phyloP scores from a whole-genome alignment of 495 filamentous ascomycete genomes.

The Hypomontagnella monticulosa region DNA sequence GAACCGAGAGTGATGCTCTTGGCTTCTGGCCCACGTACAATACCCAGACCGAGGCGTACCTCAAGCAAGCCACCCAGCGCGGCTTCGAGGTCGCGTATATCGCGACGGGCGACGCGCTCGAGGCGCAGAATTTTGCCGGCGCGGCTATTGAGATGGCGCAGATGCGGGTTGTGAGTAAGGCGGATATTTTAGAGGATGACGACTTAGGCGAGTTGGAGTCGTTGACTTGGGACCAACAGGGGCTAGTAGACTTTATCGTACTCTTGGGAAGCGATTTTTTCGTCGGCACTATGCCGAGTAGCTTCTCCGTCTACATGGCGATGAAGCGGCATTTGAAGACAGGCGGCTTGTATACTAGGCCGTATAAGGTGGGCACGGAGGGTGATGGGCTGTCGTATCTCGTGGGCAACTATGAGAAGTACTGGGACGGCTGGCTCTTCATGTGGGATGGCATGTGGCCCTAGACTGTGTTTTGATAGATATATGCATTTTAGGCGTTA shows the following conservation, averaged over 20 bases:
- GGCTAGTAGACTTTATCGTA: conserved; percentile 53
- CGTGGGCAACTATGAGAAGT: conserved; percentile 53
- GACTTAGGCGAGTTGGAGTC: conserved; percentile 49
- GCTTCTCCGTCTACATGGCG: conserved; percentile 58
- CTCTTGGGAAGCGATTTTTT: conserved; percentile 55
- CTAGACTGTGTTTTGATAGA: conserved; percentile 26
- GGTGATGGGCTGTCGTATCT: conserved; percentile 56
- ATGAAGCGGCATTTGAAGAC: conserved; percentile 54
- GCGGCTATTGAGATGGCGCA: conserved; percentile 44
- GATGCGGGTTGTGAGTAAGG: conserved; percentile 50
- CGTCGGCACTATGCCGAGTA: conserved; percentile 55
- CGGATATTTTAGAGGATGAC: conserved; percentile 45
- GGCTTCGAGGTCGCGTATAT: conserved; percentile 53
- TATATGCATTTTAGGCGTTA: neutral
- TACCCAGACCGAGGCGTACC: conserved; percentile 52
- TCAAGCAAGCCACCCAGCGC: conserved; percentile 42
- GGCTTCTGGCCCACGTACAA: conserved; percentile 54
- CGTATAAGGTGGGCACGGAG: conserved; percentile 55
- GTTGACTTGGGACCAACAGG: conserved; percentile 59
- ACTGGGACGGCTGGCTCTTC: conserved; percentile 58
- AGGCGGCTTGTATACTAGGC: conserved; percentile 53
- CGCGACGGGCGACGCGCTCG: conserved; percentile 55
- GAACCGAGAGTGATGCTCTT: conserved; percentile 58
- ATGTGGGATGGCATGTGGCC: conserved; percentile 61
- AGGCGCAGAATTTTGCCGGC: conserved; percentile 50